Base-by-base conservation (phyloP, 768 basidiomycete species). In the Mycena crocata region DNA sequence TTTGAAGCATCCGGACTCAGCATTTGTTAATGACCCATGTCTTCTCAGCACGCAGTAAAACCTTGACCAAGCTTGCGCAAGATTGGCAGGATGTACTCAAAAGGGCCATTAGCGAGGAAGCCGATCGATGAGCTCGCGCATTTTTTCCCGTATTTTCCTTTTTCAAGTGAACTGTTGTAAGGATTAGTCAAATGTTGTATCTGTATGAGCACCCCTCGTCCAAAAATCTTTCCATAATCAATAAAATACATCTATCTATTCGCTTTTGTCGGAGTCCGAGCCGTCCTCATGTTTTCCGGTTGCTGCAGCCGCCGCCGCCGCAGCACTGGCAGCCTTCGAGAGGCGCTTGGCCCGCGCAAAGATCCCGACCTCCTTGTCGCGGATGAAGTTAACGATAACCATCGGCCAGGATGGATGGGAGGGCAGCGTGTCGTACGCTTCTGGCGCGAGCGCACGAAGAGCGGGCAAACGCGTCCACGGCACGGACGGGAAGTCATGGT, bases 401-500 rank as follows among this genome's bases (percentile, higher is more conserved):
- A 96, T 95, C 3, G 95, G 90, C 98, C 98, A 99, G 6, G 90
- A 92, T 1, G 91, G 89, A 74, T 99, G 98, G 0, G 90, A 86
- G 0, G 96, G 95, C 28, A 98, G 84, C 6, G 82, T 86, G 70
- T 95, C 93, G 80, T 99, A 99, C 76, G 92, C 96, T 77, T 99
- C 97, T 4, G 91, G 92, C 9, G 96, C 97, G 31, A 98, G 85
- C 2, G 85, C 85, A 32, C 90, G 89, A 24, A 99, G 88, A 7
- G 87, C 87, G 2, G 96, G 94, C 0, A 99, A 86, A 26, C 93
- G 89, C 21, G 96, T 98, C 98, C 98, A 99, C 1, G 98, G 87
- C 1, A 99, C 80, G 15, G 95, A 95, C 10, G 98, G 96, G 80
- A 99, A 99, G 80, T 99, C 98, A 80, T 99, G 98, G 79, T 99